Percentiles rank a stretch among this genome's conserved stretches.
Evolutionary conservation across 73 alveolate genomes (phyloP).

Genomic region (Stentor roeselii): DNA sequence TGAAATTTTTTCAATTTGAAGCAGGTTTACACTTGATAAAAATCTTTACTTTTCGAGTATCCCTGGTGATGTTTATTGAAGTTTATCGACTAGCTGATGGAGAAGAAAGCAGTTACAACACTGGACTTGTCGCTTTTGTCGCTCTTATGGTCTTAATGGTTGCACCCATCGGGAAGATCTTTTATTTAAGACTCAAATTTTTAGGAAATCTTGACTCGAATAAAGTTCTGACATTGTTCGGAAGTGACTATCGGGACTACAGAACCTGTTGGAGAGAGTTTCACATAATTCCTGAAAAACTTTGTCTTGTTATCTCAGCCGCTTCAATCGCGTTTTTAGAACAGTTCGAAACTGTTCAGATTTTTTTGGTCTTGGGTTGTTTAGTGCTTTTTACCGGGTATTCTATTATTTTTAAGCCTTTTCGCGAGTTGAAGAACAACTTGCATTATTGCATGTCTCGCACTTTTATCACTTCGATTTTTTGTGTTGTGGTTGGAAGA

Average conservation of each 20-base stretch:
- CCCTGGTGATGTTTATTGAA: slow-evolving; percentile 5
- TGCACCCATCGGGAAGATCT: background rate
- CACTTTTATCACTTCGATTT: background rate
- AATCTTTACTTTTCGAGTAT: background rate
- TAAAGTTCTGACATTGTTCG: background rate
- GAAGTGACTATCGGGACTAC: background rate
- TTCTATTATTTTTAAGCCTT: background rate
- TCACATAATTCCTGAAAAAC: background rate
- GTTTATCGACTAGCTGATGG: background rate
- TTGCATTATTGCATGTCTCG: background rate
- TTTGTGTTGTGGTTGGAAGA: background rate
- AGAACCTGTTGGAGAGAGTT: slow-evolving; percentile 1
- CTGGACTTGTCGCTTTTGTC: background rate
- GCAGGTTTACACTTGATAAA: background rate
- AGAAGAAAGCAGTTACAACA: background rate
- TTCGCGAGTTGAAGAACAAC: background rate
- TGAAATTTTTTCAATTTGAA: slow-evolving; percentile 4
- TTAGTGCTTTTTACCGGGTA: background rate
- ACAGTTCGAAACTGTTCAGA: background rate
- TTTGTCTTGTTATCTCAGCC: background rate
- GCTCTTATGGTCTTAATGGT: background rate
- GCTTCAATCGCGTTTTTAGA: background rate
- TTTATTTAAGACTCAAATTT: background rate
- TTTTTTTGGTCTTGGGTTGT: background rate
- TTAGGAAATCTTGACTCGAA: background rate